Base-by-base conservation (phyloP, 371 early-diverging fungal genomes). In the Conidiobolus incongruus region DNA sequence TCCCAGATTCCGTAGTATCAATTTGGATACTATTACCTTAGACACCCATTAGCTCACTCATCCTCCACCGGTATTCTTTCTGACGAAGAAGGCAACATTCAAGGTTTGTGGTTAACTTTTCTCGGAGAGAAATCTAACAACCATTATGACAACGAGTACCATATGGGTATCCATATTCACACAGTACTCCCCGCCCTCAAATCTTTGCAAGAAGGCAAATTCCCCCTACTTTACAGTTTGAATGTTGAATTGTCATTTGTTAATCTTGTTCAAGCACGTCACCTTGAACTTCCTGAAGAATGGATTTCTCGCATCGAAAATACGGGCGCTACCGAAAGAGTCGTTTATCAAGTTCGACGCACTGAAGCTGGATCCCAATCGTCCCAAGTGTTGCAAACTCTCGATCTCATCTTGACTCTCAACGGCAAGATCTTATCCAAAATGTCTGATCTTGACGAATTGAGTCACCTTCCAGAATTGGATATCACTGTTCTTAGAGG, bases 61-160 rank as follows among this genome's bases (percentile, higher is more conserved):
- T 88, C 83, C 46, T 75, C 76, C 7, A 78, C 81, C 12, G 93
- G 93, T 40, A 66, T 89, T 7, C 58, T 92, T 30, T 77, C 79
- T 1, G 81, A 84, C 48, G 48, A 63, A 11, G 55, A 72, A 12
- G 88, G 77, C 0, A 59, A 58, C 20, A 83, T 87, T 0, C 75
- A 75, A 44, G 89, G 77, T 2, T 52, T 92, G 28, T 92, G 93
- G 93, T 56, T 85, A 41, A 74, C 72, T 16, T 84, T 73, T 46
- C 53, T 82, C 15, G 84, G 83, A 17, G 85, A 84, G 38, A 68
- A 72, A 35, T 77, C 72, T 36, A 51, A 54, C 41, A 50, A 49
- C 16, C 79, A 77, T 1, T 66, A 72, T 21, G 80, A 80, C 47
- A 77, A 68, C 35, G 77, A 77, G 54, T 83, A 82, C 51, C 73